Base-by-base conservation (phyloP, 2,329 filamentous ascomycete species). In the Aspergillus uvarum region DNA sequence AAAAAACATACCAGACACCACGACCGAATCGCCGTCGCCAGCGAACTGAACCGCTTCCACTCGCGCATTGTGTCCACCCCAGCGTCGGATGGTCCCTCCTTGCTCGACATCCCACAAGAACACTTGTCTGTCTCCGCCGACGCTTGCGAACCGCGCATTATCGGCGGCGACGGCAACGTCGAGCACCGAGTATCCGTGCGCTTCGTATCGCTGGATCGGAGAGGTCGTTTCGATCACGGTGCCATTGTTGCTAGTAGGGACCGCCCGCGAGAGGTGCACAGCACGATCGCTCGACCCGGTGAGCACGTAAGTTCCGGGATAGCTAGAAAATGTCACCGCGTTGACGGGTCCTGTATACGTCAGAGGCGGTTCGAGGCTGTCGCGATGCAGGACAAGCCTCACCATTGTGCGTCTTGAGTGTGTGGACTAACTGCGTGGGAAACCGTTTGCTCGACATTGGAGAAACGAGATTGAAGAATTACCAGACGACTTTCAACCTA, bases 101-200 rank as follows among this genome's bases (percentile, higher is more conserved):
- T 88, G 89, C 51, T 89, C 83, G 0, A 98, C 95, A 76, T 99
- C 95, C 95, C 95, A 98, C 5, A 97, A 82, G 72, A 97, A 97
- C 0, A 96, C 92, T 62, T 85, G 83, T 68, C 94, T 90, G 79
- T 99, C 95, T 60, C 95, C 95, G 66, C 95, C 95, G 1, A 87
- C 85, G n/a, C 89, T 93, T 10, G 88, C 89, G 75, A 99, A 97
- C 48, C 87, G 87, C 65, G 91, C 85, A 76, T 99, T 99, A 78
- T 92, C 89, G 24, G 80, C 72, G 19, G 80, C 75, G 53, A 97
- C 89, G 55, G 85, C 82, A 44, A 99, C 82, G 66, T 91, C 90
- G 61, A 97, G 87, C 7, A 99, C 89, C 68, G 93, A 90, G 80
- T 99, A 96, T 66, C 92, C 93, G 77, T 99, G 95, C 2, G 90